Evolutionary conservation across 176 grass and related monocot species (phyloP), one percentile per base, ranked within the genome.

Genomic region (Canna indica): DNA sequence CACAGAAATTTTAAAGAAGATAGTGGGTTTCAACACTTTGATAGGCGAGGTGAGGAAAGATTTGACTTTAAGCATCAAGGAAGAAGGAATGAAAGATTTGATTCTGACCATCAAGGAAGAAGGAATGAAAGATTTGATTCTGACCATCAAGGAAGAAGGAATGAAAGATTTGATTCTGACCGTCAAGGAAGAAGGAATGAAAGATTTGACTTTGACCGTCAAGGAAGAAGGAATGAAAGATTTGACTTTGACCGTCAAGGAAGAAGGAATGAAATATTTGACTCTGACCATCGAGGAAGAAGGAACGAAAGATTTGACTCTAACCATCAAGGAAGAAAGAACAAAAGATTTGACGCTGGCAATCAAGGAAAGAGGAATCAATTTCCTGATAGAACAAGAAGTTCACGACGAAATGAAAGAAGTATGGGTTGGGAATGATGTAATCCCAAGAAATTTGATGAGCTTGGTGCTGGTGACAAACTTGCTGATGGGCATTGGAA

Each of bases 361-460:
- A 64, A 67, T 22, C 31, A 3, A 60, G 69, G 29, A 66, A 68
- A 70, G 63, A 48, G 48, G 70, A 85, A 56, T 74, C 73, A 78
- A 36, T 53, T 53, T 59, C 32, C 52, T 56, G 48, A 77, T 72
- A 57, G 80, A 69, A 85, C 88, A 79, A 85, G 78, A 80, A 65
- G 77, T 78, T 60, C 59, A 77, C 36, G 53, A 64, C 79, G 80
- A 69, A 88, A 75, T 63, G 63, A 3, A 62, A 75, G 82, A 78
- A 73, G 60, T 75, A 13, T 25, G 50, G 34, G 42, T 14, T 36
- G 36, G 48, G 48, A 59, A 30, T 29, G 48, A 36, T 52, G n/a
- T 56, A 10, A 5, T 61, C 13, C 58, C 3, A 32, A 56, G 1
- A 25, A 1, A 3, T 63, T 34, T 63, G 50, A 54, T 63, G 29